These are phyloP conservation scores for Musa beccarii DNA, from an alignment of 176 grass and related monocot genomes.

Conservation along the genomic window DNA sequence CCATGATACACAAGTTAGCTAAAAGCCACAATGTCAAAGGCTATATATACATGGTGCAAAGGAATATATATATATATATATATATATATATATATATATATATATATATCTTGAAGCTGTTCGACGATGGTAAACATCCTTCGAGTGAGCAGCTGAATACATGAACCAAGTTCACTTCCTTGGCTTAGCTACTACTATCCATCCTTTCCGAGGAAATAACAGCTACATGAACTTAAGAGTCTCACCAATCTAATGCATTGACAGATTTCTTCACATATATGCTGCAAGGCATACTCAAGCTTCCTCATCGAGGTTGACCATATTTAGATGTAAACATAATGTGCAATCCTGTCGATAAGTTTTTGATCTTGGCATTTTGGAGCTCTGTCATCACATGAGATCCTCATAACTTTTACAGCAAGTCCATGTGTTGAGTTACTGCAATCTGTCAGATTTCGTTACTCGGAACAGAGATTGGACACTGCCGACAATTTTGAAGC, in stretches of 20 bases:
- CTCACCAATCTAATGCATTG: neutral
- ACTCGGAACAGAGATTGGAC: constrained; percentile 47
- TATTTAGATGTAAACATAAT: neutral
- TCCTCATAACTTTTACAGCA: no score
- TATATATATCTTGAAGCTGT: neutral
- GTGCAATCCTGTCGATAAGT: no score
- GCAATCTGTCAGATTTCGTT: constrained; percentile 28
- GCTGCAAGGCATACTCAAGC: no score
- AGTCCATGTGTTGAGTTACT: neutral
- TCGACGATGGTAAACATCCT: neutral
- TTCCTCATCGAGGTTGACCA: neutral
- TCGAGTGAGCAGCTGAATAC: neutral
- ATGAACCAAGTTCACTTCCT: neutral
- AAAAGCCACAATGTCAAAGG: neutral
- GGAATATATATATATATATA: neutral
- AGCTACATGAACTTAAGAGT: neutral
- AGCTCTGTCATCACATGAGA: no score
- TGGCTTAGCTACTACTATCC: neutral
- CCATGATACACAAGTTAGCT: neutral
- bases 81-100: neutral
- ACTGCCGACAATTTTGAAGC: constrained; percentile 56
- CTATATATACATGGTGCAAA: neutral
- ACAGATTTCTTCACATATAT: no score
- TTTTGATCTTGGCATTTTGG: no score
- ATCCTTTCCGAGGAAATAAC: neutral